Percentiles rank a stretch among this genome's conserved stretches.
Evolutionary conservation across 352 stramenopile species (phyloP).

Genomic region (Phytophthora lateralis): DNA sequence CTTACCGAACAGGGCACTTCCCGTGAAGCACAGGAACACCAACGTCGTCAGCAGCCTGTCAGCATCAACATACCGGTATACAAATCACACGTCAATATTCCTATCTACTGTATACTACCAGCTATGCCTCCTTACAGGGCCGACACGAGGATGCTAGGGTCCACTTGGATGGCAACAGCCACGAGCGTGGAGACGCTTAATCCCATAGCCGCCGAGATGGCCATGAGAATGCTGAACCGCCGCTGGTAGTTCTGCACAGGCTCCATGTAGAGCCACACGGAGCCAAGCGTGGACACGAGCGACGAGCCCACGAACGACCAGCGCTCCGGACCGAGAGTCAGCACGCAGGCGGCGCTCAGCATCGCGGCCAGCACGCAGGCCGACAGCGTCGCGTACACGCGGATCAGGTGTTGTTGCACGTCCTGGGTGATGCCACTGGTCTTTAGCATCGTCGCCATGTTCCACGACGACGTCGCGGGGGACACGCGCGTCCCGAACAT

Average conservation of each 20-base stretch:
- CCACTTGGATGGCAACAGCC: constrained; percentile 70
- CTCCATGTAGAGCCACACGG: constrained; percentile 69
- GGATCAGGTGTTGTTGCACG: constrained; percentile 70
- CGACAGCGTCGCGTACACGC: constrained; percentile 74
- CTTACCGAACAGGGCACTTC: constrained; percentile 69
- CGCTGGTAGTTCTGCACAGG: constrained; percentile 57
- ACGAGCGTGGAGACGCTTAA: constrained; percentile 77
- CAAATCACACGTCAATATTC: background rate
- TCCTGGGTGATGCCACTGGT: constrained; percentile 69
- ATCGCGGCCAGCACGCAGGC: constrained; percentile 62
- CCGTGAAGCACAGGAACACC: constrained; percentile 89
- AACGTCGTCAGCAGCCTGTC: constrained; percentile 70
- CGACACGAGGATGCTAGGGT: constrained; percentile 79
- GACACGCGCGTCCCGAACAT: constrained; percentile 39
- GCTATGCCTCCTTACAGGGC: constrained; percentile 54
- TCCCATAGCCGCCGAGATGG: constrained; percentile 69
- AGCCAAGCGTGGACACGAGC: constrained; percentile 49
- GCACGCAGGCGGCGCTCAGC: constrained; percentile 43
- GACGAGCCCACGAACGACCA: constrained; percentile 55
- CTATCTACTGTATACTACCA: background rate
- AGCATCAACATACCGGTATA: constrained; percentile 5
- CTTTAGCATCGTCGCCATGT: constrained; percentile 70
- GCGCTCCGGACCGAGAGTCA: constrained; percentile 44
- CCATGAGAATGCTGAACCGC: constrained; percentile 74
- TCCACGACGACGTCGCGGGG: constrained; percentile 39